phyloP scores from a whole-genome alignment of 208 protist species.

The Acanthamoeba sp. region DNA sequence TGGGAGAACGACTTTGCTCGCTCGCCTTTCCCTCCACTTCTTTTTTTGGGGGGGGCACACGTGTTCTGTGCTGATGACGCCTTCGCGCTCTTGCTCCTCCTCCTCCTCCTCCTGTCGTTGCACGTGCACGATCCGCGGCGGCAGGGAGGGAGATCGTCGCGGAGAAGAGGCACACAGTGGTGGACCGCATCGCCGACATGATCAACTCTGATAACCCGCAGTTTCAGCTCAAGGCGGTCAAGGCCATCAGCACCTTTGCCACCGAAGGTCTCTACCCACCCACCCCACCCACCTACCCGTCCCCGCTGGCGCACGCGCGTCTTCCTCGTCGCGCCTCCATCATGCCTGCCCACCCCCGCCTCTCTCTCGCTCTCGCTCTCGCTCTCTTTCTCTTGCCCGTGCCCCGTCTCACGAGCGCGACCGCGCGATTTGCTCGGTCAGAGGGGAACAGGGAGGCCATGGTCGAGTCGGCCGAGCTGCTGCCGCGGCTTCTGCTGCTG shows the following conservation, averaged over 20 bases:
- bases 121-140: too few relatives aligned
- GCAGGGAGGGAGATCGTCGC: neutral
- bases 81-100: too few relatives aligned
- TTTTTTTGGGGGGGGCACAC: too few relatives aligned
- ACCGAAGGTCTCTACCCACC: neutral
- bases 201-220: constrained; percentile 14
- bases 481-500: neutral
- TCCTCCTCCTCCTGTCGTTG: too few relatives aligned
- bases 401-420: too few relatives aligned
- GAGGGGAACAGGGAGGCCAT: constrained; percentile 9
- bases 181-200: constrained; percentile 35
- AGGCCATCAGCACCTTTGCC: constrained; percentile 37
- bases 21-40: too few relatives aligned
- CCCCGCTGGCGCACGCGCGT: neutral
- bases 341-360: too few relatives aligned
- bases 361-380: neutral
- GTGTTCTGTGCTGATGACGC: too few relatives aligned
- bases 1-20: too few relatives aligned
- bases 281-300: neutral
- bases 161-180: constrained; percentile 18
- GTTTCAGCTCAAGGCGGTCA: constrained; percentile 16
- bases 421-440: too few relatives aligned
- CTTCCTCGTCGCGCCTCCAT: too few relatives aligned
- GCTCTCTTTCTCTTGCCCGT: neutral
- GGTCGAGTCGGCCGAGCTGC: neutral